These are phyloP conservation scores for Naegleria fowleri DNA, from an alignment of 208 protist genomes.

Conservation along the genomic window DNA sequence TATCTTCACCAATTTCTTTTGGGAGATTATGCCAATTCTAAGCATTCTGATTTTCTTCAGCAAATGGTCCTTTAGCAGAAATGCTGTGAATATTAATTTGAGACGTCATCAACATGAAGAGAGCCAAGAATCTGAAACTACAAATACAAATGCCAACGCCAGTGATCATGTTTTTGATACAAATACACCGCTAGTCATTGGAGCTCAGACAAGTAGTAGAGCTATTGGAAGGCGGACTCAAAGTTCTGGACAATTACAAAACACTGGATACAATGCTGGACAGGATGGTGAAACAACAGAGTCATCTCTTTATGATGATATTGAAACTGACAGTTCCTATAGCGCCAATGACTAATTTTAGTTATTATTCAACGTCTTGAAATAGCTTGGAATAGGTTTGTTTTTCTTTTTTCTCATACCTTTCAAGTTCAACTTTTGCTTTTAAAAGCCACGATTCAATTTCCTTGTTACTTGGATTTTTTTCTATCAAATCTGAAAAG, in stretches of 20 bases:
- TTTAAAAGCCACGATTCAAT: neutral
- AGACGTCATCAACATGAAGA: neutral
- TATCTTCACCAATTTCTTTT: neutral
- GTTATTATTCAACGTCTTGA: too few relatives aligned
- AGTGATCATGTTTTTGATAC: neutral
- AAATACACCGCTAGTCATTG: neutral
- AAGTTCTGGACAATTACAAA: neutral
- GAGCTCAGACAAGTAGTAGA: neutral
- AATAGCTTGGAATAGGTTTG: neutral
- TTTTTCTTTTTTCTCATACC: neutral
- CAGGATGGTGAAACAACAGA: neutral
- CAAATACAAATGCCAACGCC: neutral
- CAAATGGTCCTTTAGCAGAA: neutral
- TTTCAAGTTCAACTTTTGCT: neutral
- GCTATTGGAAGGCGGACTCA: neutral
- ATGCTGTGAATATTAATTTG: neutral
- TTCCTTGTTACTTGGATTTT: neutral
- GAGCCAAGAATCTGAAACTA: neutral
- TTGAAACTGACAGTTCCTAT: neutral
- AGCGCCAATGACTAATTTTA: slow-evolving; percentile 12
- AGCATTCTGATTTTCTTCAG: slow-evolving; percentile 7
- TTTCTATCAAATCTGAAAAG: neutral
- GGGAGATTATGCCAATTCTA: slow-evolving; percentile 14
- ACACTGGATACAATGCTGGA: neutral
- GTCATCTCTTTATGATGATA: slow-evolving; percentile 5